Base-by-base conservation (phyloP, 2,329 filamentous ascomycete species). In the Penicillium expansum region DNA sequence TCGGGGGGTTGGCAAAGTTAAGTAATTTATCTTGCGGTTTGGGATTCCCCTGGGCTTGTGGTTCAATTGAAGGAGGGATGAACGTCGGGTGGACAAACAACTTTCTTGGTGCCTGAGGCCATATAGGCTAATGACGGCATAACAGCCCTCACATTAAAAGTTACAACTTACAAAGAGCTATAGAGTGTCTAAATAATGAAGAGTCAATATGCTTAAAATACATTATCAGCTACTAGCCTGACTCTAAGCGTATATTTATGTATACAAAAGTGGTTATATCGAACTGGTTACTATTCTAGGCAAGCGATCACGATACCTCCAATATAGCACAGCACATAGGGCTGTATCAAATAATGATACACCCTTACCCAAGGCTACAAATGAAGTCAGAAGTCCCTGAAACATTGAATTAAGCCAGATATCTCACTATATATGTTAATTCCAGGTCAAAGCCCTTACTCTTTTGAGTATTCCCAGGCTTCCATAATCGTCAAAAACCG, bases 71-170 rank as follows among this genome's bases (percentile, higher is more conserved):
- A 27, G 22, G 38, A 37, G 32, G 39, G 30, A 56, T 24, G 32
- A 43, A 50, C 11, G 38, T 49, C 14, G 45, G 48, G 47, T 13
- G 53, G 33, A 14, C 47, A 55, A 58, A 35, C 42, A 37, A 38
- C 48, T 39, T 27, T 16, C 5, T 52, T 30, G 20, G 13, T 48
- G 53, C 53, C 57, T 54, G 41, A 59, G 59, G 59, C 52, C 20
- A 33, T 5, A 51, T 22, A 20, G 11, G 27, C 43, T 8, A 33
- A 30, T 16, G 10, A 6, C 30, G 10, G 9, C 30, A 32, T 24
- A 35, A 37, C 42, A 16, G 30, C 29, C 27, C 37, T 42, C 22
- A 29, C 29, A 35, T 42, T 4, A 48, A 20, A 38, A 8, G n/a
- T 8, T 18, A 39, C 16, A 42, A 24, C 10, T 10, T 33, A 9